phyloP scores from a whole-genome alignment of 345 rosid species.

The Physaria fendleri region DNA sequence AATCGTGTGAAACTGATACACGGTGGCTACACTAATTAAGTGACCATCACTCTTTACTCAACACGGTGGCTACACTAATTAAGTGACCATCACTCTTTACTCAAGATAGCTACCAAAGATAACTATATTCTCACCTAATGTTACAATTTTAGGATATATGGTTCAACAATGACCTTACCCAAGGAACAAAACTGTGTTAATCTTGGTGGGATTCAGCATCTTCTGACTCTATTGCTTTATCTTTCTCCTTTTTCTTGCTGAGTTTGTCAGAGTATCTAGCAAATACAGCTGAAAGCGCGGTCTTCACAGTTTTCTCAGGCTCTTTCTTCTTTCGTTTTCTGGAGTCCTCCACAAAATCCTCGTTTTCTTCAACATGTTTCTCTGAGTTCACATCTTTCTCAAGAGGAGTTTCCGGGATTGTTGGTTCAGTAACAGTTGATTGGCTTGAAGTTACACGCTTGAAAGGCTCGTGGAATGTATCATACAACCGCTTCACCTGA shows the following conservation, averaged over 20 bases:
- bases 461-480: conserved; percentile 93
- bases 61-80: neutral
- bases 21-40: neutral
- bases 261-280: conserved; percentile 49
- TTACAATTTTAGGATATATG: neutral
- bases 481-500: conserved; percentile 83
- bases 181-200: neutral
- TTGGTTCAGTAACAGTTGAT: conserved; percentile 42
- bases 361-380: conserved; percentile 36
- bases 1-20: neutral
- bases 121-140: neutral
- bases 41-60: too few relatives aligned
- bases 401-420: conserved; percentile 31
- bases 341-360: conserved; percentile 36
- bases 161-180: neutral
- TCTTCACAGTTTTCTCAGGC: conserved; percentile 56
- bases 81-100: too few relatives aligned
- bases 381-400: conserved; percentile 35
- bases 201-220: conserved; percentile 12
- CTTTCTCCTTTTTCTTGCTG: conserved; percentile 27
- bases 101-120: too few relatives aligned
- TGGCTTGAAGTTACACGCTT: conserved; percentile 53
- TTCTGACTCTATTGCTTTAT: neutral
- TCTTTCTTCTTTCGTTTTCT: conserved; percentile 53
- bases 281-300: conserved; percentile 71